A percentile compares a stretch with the other conserved stretches of the same genome.
Evolutionary conservation across 164 flowering plant species (phyloP).

Genomic region (Macadamia integrifolia): DNA sequence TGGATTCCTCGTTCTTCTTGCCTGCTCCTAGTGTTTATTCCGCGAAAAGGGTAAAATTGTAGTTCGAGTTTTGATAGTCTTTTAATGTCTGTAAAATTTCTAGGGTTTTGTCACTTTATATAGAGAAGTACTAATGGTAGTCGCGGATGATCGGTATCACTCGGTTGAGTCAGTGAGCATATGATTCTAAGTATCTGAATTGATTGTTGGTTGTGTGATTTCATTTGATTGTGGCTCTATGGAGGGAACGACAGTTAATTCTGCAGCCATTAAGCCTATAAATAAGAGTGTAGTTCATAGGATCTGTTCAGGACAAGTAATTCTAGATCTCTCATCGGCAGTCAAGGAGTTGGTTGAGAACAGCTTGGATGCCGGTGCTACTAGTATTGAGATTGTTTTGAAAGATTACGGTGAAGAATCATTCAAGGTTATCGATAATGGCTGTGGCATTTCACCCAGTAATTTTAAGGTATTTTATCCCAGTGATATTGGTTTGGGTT

Average conservation of each 20-base stretch:
- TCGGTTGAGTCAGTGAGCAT: background rate
- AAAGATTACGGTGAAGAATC: slow-evolving; percentile 74
- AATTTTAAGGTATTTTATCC: slow-evolving; percentile 62
- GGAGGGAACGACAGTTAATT: slow-evolving; percentile 22
- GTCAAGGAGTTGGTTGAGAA: slow-evolving; percentile 98
- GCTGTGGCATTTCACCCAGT: slow-evolving; percentile 80
- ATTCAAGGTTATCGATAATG: slow-evolving; percentile 85
- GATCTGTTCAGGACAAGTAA: slow-evolving; percentile 92
- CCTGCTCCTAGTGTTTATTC: background rate
- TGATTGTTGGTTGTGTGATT: slow-evolving; percentile 10
- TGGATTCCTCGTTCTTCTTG: background rate
- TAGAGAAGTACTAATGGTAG: background rate
- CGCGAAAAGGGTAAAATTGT: background rate
- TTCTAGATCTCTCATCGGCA: slow-evolving; percentile 90
- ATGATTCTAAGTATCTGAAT: background rate
- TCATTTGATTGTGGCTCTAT: slow-evolving; percentile 10
- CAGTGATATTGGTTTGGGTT: background rate
- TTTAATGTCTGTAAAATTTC: background rate
- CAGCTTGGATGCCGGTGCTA: slow-evolving; percentile 98
- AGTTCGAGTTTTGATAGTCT: background rate
- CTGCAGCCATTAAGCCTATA: slow-evolving; percentile 55
- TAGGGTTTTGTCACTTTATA: background rate
- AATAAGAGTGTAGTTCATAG: slow-evolving; percentile 68
- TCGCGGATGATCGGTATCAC: background rate
- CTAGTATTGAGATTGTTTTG: slow-evolving; percentile 65